Percentiles rank a stretch among this genome's conserved stretches.
These are phyloP conservation scores for Aureobasidium sp. DNA, from an alignment of 2,329 filamentous ascomycete species.

Conservation along the genomic window DNA sequence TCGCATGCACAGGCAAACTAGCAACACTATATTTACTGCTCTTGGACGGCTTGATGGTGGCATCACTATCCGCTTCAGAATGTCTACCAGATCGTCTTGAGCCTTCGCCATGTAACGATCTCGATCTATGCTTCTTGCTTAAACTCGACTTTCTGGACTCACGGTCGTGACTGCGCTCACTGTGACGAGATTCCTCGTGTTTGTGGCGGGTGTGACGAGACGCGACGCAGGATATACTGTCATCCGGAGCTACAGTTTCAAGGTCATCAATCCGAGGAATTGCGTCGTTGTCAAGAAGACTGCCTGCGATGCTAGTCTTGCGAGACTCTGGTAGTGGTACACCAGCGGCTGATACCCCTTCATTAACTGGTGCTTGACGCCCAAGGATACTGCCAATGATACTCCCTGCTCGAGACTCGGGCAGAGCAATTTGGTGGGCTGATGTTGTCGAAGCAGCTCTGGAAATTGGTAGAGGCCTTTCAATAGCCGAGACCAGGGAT, in stretches of 20 bases:
- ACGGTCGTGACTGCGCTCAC: slow-evolving; percentile 6
- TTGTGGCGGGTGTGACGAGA: neutral
- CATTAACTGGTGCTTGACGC: neutral
- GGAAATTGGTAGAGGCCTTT: neutral
- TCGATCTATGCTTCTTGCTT: slow-evolving; percentile 13
- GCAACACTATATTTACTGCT: slow-evolving; percentile 27
- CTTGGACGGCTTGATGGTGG: slow-evolving; percentile 23
- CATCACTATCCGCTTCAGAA: slow-evolving; percentile 22
- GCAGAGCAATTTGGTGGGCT: slow-evolving; percentile 17
- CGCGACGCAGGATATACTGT: slow-evolving; percentile 41
- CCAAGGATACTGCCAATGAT: neutral
- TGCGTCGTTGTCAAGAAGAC: neutral
- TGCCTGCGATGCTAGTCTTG: slow-evolving; percentile 16
- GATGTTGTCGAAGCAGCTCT: slow-evolving; percentile 18
- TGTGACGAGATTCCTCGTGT: neutral
- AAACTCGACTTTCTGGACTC: slow-evolving; percentile 14
- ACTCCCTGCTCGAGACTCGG: slow-evolving; percentile 11
- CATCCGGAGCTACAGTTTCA: slow-evolving; percentile 42
- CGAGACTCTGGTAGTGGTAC: slow-evolving; percentile 21
- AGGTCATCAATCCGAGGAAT: slow-evolving; percentile 28
- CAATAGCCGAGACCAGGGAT: slow-evolving; percentile 15
- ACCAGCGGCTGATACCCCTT: slow-evolving; percentile 1
- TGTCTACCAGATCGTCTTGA: slow-evolving; percentile 17
- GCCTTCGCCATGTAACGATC: slow-evolving; percentile 19
- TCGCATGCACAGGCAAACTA: slow-evolving; percentile 30